Percentiles rank a stretch among this genome's conserved stretches.
phyloP scores from a whole-genome alignment of 176 grass and related monocot species.

The Rhynchospora breviuscula region DNA sequence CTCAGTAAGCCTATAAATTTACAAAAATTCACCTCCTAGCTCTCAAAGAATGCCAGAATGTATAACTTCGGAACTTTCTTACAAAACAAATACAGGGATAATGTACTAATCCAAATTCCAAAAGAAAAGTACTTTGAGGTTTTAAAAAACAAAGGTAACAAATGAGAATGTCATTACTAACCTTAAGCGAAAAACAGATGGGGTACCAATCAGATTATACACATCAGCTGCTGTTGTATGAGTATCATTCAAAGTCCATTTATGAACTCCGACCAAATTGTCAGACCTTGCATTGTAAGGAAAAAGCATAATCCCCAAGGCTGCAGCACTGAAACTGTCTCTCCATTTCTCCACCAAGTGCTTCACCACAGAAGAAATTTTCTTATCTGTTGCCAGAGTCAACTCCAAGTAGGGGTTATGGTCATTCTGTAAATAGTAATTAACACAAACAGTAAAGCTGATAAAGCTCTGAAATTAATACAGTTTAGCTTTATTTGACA shows the following conservation, averaged over 20 bases:
- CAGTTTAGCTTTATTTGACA: background rate
- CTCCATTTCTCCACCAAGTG: slow-evolving; percentile 88
- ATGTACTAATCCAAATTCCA: background rate
- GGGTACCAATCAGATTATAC: slow-evolving; percentile 57
- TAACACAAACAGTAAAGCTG: background rate
- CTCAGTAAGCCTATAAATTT: background rate
- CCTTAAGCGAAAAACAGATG: slow-evolving; percentile 79
- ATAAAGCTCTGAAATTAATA: background rate
- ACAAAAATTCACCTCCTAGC: background rate
- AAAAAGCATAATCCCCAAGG: slow-evolving; percentile 65
- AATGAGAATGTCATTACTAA: slow-evolving; percentile 17
- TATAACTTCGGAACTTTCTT: background rate
- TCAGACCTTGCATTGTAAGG: slow-evolving; percentile 49
- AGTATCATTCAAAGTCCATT: slow-evolving; percentile 68
- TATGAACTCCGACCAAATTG: slow-evolving; percentile 38
- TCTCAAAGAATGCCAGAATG: background rate
- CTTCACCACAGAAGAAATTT: slow-evolving; percentile 92
- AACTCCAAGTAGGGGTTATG: slow-evolving; percentile 88
- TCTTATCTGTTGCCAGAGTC: slow-evolving; percentile 74
- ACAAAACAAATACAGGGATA: slow-evolving; percentile 2
- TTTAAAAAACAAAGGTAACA: background rate
- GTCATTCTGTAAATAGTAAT: slow-evolving; percentile 50
- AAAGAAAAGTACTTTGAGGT: background rate
- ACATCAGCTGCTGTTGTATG: slow-evolving; percentile 68
- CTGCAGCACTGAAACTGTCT: slow-evolving; percentile 33